Conservation (phyloP, 1,284 basidiomycete genomes). For the Tylopilus sp. region DNA sequence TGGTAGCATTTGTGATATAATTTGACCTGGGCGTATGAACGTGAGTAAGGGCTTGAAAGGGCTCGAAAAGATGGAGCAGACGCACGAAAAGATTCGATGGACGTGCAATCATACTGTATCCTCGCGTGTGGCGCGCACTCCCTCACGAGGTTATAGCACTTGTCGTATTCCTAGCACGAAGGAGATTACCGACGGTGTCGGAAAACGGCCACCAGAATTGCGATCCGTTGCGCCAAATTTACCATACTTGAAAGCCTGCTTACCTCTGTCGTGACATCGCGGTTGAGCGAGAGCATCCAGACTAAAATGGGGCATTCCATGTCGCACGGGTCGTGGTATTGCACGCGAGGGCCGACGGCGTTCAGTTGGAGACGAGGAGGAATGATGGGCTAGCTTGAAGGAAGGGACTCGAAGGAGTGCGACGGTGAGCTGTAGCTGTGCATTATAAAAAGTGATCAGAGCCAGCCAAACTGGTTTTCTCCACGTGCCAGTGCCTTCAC, state of each 20-base stretch:
- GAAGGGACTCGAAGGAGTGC: conserved; percentile 1
- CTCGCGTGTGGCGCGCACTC: conserved; percentile 67
- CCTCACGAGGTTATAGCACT: conserved; percentile 65
- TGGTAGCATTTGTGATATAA: conserved; percentile 79
- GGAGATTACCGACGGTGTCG: not conserved
- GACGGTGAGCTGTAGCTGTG: conserved; percentile 21
- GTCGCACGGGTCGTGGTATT: not conserved
- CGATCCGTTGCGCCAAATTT: conserved; percentile 6
- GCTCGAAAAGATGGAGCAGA: conserved; percentile 20
- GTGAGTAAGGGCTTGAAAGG: conserved; percentile 7
- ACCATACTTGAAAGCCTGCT: conserved; percentile 11
- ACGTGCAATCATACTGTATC: conserved; percentile 62
- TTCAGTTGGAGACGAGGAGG: conserved; percentile 1
- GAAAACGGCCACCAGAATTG: not conserved
- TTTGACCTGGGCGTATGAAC: conserved; percentile 58
- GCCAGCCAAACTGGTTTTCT: conserved; percentile 38
- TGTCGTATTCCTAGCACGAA: conserved; percentile 70
- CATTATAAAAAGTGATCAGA: conserved; percentile 46
- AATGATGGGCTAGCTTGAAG: no score
- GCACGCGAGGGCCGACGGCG: conserved; percentile 2
- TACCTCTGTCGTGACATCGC: conserved; percentile 75
- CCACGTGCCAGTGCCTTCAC: conserved; percentile 6
- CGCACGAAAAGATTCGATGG: conserved; percentile 74
- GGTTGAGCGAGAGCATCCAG: conserved; percentile 81
- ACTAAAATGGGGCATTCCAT: conserved; percentile 74